Evolutionary conservation across 805 yeast species (phyloP).

Genomic region (Saccharomycopsis synnaedendra): DNA sequence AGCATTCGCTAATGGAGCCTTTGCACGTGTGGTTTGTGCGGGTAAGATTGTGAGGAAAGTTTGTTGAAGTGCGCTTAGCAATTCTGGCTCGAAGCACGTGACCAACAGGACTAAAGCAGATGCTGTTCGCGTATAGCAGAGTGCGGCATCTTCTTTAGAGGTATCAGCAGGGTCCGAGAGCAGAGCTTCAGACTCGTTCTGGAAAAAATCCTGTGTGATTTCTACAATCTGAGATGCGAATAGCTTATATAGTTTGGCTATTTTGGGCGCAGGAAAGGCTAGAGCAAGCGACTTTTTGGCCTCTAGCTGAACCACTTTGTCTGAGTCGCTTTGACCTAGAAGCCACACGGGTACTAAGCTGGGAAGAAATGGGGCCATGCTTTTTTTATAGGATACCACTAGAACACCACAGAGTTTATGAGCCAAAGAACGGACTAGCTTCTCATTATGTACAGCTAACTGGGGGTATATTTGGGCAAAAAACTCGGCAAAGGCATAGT

Average conservation of each 20-base stretch:
- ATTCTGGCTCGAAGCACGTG: background rate
- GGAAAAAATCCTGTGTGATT: constrained; percentile 4
- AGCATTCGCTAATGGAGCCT: no score
- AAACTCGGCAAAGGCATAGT: constrained; percentile 8
- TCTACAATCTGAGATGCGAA: constrained; percentile 8
- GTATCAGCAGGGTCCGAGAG: constrained; percentile 4
- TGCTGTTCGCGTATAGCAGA: constrained; percentile 4
- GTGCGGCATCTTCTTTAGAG: constrained; percentile 6
- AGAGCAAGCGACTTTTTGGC: constrained; percentile 2
- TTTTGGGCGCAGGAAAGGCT: constrained; percentile 7
- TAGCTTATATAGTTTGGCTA: constrained; percentile 1
- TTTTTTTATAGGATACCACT: constrained; percentile 5
- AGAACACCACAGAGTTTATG: constrained; percentile 6
- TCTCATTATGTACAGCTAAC: constrained; percentile 14
- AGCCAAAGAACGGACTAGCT: constrained; percentile 5
- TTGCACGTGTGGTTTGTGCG: no score
- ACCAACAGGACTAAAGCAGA: background rate
- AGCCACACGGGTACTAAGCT: constrained; percentile 14
- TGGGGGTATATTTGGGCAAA: constrained; percentile 12
- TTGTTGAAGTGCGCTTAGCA: background rate
- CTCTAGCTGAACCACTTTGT: constrained; percentile 6
- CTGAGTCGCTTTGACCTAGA: constrained; percentile 11
- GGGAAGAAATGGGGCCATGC: constrained; percentile 4
- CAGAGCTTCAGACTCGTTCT: constrained; percentile 5
- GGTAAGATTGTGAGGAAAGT: background rate